Conservation (phyloP, 2,329 filamentous ascomycete species). For the Claviceps spartinae region DNA sequence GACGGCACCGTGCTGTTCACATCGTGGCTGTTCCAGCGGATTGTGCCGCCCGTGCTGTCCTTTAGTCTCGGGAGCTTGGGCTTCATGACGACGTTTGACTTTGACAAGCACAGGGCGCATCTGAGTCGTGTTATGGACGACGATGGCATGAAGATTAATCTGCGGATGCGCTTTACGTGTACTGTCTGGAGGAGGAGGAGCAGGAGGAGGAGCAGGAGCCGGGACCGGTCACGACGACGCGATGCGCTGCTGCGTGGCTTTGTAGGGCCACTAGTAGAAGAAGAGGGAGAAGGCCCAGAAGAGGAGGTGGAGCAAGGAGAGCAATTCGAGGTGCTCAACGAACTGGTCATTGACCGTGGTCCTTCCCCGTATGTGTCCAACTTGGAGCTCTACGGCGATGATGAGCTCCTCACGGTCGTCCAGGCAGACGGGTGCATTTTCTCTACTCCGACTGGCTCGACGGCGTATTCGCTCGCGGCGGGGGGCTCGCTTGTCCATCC, state of each 20-base stretch:
- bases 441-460: constrained; percentile 86
- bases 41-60: constrained; percentile 72
- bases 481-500: constrained; percentile 93
- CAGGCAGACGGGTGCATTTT: constrained; percentile 97
- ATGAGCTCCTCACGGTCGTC: constrained; percentile 86
- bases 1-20: constrained; percentile 83
- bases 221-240: constrained; percentile 58
- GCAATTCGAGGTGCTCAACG: constrained; percentile 95
- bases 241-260: too few relatives aligned
- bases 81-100: constrained; percentile 83
- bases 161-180: constrained; percentile 98
- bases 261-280: too few relatives aligned
- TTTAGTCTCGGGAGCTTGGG: constrained; percentile 76
- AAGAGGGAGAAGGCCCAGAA: too few relatives aligned
- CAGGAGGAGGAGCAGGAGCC: constrained; percentile 88
- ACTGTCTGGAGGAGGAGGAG: constrained; percentile 77
- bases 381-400: constrained; percentile 88
- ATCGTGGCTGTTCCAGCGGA: constrained; percentile 81
- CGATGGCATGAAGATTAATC: constrained; percentile 88
- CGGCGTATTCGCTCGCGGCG: constrained; percentile 90
- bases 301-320: constrained; percentile 62
- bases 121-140: constrained; percentile 86
- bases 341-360: constrained; percentile 94
- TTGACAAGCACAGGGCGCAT: constrained; percentile 74
- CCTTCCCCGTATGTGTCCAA: constrained; percentile 96